These are phyloP conservation scores for Theileria equi DNA, from an alignment of 169 alveolate genomes.

Conservation along the genomic window DNA sequence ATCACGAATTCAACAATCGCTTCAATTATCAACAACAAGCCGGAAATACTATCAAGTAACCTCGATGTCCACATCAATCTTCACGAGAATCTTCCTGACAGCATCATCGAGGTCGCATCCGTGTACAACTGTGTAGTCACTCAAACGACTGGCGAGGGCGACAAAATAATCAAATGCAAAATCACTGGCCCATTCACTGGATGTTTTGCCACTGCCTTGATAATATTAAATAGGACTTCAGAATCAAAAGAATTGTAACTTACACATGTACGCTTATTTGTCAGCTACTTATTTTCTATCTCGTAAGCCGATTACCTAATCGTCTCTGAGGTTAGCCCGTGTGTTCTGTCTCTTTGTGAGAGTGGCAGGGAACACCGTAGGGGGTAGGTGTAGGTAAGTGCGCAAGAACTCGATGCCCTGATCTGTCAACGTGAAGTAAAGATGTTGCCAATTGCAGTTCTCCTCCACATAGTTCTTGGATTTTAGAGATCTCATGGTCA, in stretches of 20 bases:
- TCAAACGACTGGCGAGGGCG: background rate
- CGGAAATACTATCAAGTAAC: slow-evolving; percentile 2
- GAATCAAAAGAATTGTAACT: no score
- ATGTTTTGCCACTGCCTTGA: slow-evolving; percentile 17
- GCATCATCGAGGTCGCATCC: background rate
- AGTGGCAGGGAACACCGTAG: slow-evolving; percentile 92
- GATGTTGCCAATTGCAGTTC: slow-evolving; percentile 88
- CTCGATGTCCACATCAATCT: slow-evolving; percentile 12
- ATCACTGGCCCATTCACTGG: slow-evolving; percentile 22
- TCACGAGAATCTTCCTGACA: slow-evolving; percentile 2
- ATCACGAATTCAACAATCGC: slow-evolving; percentile 6
- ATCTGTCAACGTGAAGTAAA: slow-evolving; percentile 83
- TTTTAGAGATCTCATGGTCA: slow-evolving; percentile 83
- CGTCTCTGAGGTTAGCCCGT: slow-evolving; percentile 51
- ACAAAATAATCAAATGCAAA: slow-evolving; percentile 2
- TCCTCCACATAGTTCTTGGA: slow-evolving; percentile 86
- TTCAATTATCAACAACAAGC: slow-evolving; percentile 10
- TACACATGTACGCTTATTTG: no score
- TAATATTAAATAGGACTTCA: background rate
- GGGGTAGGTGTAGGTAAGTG: slow-evolving; percentile 86
- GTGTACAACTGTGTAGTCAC: slow-evolving; percentile 7
- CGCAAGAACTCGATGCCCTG: slow-evolving; percentile 87
- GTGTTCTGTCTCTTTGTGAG: slow-evolving; percentile 82
- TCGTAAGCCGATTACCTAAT: slow-evolving; percentile 17
- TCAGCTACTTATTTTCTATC: no score